Base-by-base conservation (phyloP, 2,329 filamentous ascomycete species). In the Aspergillus hortae region DNA sequence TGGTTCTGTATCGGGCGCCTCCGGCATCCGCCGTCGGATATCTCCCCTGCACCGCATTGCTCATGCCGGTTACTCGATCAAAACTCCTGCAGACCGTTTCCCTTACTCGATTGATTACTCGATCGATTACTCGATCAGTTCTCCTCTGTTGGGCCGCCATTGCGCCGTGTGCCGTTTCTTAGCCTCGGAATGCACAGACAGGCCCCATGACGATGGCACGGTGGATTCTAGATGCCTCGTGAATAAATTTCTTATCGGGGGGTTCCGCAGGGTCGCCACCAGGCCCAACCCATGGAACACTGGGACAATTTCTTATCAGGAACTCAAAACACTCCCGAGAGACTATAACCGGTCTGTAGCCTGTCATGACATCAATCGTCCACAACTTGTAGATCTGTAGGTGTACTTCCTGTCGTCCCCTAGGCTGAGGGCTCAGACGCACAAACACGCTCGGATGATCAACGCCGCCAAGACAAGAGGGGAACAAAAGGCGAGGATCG, bases 1-100 rank as follows among this genome's bases (percentile, higher is more conserved):
- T 55, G 57, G 53, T 51, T 56, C 36, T 44, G 36, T 48, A 56
- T 66, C 64, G 64, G 63, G 56, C 57, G 62, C 57, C 63, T 67
- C 64, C 64, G 64, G 52, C 47, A 64, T 53, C 57, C 57, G 50
- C 43, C 46, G 51, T 57, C 57, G 55, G 57, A 52, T 45, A 45
- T 41, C 36, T 46, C 36, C 47, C 48, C 43, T 46, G 50, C 44
- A 52, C 51, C 15, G 44, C 17, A 46, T 53, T 51, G 44, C 33
- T 44, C 51, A 32, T 15, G 19, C 46, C 30, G 21, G 11, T 66
- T 65, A 66, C 62, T 65, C 61, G 62, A 66, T 66, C 60, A 56
- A 64, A 65, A 64, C 58, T 61, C 61, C 60, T 53, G 52, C 61
- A 58, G 27, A 52, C 56, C 57, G 58, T 49, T 53, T 56, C 44